phyloP scores from a whole-genome alignment of 2,329 filamentous ascomycete species.

The Macrophomina phaseolina region DNA sequence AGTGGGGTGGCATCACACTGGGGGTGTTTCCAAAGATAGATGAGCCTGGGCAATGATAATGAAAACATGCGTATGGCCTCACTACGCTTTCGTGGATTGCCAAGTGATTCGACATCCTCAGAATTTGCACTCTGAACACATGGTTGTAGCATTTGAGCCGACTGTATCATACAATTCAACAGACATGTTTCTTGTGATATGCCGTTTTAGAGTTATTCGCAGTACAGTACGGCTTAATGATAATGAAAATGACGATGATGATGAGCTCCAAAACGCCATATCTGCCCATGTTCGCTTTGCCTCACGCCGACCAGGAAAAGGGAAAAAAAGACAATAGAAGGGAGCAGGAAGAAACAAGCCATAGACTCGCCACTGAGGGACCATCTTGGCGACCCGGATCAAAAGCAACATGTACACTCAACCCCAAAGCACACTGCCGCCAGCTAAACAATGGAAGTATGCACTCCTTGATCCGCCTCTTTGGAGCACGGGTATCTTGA shows the following conservation, averaged over 20 bases:
- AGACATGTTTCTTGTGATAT: not conserved
- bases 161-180: not conserved
- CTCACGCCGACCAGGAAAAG: slow-evolving; percentile 12
- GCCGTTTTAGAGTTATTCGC: not conserved
- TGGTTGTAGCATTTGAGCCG: not conserved
- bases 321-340: not conserved
- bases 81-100: not conserved
- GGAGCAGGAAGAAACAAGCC: slow-evolving; percentile 1
- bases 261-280: slow-evolving; percentile 22
- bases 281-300: slow-evolving; percentile 25
- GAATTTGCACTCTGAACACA: not conserved
- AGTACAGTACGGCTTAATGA: not conserved
- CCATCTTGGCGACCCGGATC: not conserved
- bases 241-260: not conserved
- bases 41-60: slow-evolving; percentile 10
- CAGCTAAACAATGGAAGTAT: slow-evolving; percentile 4
- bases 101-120: not conserved
- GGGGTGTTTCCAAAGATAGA: slow-evolving; percentile 9
- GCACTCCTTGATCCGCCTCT: slow-evolving; percentile 17
- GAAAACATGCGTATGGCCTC: not conserved
- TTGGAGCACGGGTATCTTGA: slow-evolving; percentile 17
- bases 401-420: slow-evolving; percentile 17
- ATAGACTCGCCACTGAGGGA: slow-evolving; percentile 1
- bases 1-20: not conserved
- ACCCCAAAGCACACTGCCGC: not conserved